A percentile compares a stretch with the other conserved stretches of the same genome.
Conservation (phyloP, 148 eudicot species). For the Rhododendron vialii region DNA sequence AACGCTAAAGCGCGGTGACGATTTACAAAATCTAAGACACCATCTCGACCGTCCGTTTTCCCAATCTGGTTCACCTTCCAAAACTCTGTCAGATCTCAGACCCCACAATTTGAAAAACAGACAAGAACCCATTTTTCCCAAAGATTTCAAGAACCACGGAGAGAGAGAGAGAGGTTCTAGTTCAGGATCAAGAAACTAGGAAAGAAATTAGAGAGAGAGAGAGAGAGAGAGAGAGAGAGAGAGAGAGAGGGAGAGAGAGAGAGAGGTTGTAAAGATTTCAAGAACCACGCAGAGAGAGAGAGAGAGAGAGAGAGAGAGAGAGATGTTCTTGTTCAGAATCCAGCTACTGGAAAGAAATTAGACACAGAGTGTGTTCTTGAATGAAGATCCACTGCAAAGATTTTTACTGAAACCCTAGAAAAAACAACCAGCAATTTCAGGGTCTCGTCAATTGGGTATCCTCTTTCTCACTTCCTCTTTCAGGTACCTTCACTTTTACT, state of each 20-base stretch:
- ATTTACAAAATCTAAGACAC: slow-evolving; percentile 10
- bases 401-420: background rate
- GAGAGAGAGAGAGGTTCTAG: slow-evolving; percentile 10
- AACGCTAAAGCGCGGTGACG: slow-evolving; percentile 8
- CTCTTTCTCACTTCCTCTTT: slow-evolving; percentile 40
- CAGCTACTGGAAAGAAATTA: background rate
- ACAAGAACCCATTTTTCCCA: background rate
- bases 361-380: background rate
- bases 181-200: background rate
- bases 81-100: background rate
- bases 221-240: background rate
- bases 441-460: slow-evolving; percentile 22
- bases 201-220: background rate
- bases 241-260: background rate
- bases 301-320: too few species aligned
- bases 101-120: background rate
- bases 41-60: slow-evolving; percentile 8
- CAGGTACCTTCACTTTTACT: slow-evolving; percentile 30
- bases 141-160: background rate
- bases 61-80: background rate
- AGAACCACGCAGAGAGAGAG: background rate
- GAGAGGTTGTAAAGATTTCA: background rate
- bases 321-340: background rate
- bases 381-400: background rate
- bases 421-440: slow-evolving; percentile 34